Conservation (phyloP, 2,329 filamentous ascomycete genomes). For the Polytolypa hystricis region DNA sequence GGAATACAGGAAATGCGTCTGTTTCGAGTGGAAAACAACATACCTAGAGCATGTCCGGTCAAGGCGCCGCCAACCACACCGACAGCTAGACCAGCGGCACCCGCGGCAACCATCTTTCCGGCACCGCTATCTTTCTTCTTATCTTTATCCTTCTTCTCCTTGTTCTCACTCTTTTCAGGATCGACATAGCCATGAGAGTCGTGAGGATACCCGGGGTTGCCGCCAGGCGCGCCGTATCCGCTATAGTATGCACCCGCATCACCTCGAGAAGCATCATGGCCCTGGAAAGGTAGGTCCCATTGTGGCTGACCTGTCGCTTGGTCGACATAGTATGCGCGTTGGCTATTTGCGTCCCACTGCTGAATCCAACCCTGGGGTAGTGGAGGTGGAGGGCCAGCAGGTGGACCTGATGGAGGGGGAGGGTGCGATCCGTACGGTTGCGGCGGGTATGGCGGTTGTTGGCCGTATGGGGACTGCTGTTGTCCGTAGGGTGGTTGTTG, state of each 20-base stretch:
- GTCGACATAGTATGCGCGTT: constrained; percentile 39
- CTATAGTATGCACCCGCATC: constrained; percentile 51
- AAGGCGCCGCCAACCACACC: constrained; percentile 48
- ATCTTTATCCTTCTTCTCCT: constrained; percentile 14
- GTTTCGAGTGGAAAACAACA: too few species aligned
- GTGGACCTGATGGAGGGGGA: constrained; percentile 21
- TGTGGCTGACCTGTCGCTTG: constrained; percentile 38
- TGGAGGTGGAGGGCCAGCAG: constrained; percentile 24
- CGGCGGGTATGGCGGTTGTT: constrained; percentile 12
- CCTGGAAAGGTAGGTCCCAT: constrained; percentile 42
- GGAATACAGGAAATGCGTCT: too few species aligned
- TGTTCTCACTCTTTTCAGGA: not conserved
- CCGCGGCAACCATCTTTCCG: constrained; percentile 44
- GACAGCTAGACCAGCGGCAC: constrained; percentile 46
- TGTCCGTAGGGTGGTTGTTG: constrained; percentile 3
- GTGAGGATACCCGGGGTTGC: constrained; percentile 13
- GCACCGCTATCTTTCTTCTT: constrained; percentile 35
- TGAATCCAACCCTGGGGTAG: constrained; percentile 35
- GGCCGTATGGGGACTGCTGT: constrained; percentile 10
- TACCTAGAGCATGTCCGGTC: constrained; percentile 46
- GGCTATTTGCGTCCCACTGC: constrained; percentile 36
- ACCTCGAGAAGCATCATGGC: constrained; percentile 45
- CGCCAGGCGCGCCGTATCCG: constrained; percentile 4
- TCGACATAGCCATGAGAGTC: constrained; percentile 16
- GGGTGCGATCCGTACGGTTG: constrained; percentile 17